These are phyloP conservation scores for Cardiospermum halicacabum DNA, from an alignment of 345 rosid species.

Conservation along the genomic window DNA sequence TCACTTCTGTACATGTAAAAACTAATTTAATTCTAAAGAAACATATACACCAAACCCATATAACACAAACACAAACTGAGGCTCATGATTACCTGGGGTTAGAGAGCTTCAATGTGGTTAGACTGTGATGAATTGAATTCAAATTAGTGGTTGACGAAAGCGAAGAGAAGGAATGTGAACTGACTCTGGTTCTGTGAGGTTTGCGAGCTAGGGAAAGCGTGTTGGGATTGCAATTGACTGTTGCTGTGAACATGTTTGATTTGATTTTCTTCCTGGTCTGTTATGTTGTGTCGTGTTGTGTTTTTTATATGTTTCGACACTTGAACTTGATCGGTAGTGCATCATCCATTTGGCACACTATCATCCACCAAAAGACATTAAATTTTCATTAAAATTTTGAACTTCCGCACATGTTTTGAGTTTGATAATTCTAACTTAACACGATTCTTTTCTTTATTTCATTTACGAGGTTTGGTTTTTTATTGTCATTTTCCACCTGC, in stretches of 20 bases:
- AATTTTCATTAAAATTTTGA: too few species aligned
- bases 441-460: too few species aligned
- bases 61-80: background rate
- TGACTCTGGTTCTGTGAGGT: slow-evolving; percentile 18
- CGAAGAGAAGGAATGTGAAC: slow-evolving; percentile 23
- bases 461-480: too few species aligned
- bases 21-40: too few species aligned
- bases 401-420: too few species aligned
- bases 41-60: background rate
- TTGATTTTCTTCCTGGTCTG: background rate
- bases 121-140: slow-evolving; percentile 8
- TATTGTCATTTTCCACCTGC: too few species aligned
- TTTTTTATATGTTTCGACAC: background rate
- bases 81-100: slow-evolving; percentile 14
- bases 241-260: slow-evolving; percentile 22
- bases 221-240: slow-evolving; percentile 36
- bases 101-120: slow-evolving; percentile 28
- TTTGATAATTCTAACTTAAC: too few species aligned
- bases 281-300: too few species aligned
- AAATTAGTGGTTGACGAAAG: slow-evolving; percentile 24
- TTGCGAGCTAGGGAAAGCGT: slow-evolving; percentile 22
- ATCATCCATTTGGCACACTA: slow-evolving; percentile 27
- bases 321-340: slow-evolving; percentile 2
- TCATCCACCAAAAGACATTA: slow-evolving; percentile 7
- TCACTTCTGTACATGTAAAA: too few species aligned